Base-by-base conservation (phyloP, 2,329 filamentous ascomycete species). In the Pezicula neosporulosa region DNA sequence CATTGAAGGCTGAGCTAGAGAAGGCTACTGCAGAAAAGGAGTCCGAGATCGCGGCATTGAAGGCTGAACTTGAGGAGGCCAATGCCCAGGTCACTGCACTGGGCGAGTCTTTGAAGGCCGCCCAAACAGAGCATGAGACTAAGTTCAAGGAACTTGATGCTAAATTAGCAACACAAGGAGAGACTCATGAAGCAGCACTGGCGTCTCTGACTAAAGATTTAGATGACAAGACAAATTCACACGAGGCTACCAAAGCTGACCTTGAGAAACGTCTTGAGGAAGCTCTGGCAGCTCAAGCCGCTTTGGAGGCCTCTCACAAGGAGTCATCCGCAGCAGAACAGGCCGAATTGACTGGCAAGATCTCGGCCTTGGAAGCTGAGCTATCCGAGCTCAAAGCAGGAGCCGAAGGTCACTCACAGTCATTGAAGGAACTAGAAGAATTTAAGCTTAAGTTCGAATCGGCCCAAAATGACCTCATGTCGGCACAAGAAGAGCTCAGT, bases 201-300 rank as follows among this genome's bases (percentile, higher is more conserved):
- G 12, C 42, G 12, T 27, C 21, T n/a, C 19, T 73, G 9, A 28
- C 19, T 12, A 44, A 44, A 28, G 42, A 44, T 28, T 30, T 44
- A 12, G 27, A 80, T 28, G 75, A 81, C 53, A 69, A 75, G 50
- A 78, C 76, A 60, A 59, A 72, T 4, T 68, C 67, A 44, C 78
- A 85, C 55, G 77, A 82, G 49, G 60, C 70, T 10, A 66, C 70
- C 3, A 60, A 75, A 28, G 71, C 70, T 21, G 75, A 76, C 18
- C 67, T 85, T 43, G 76, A 84, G 65, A 75, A 71, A 60, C 77
- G 80, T 66, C 71, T 86, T 30, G 75, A 81, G 18, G 75, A 78
- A 38, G 64, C 84, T 48, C 71, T 71, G 1, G 70, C 74, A 2
- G 74, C 76, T 2, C 76, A 76, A 47, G 65, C 67, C n/a, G 66